A percentile compares a stretch with the other conserved stretches of the same genome.
Evolutionary conservation across 2,329 filamentous ascomycete genomes (phyloP).

Genomic region (Fusarium solani-melongenae): DNA sequence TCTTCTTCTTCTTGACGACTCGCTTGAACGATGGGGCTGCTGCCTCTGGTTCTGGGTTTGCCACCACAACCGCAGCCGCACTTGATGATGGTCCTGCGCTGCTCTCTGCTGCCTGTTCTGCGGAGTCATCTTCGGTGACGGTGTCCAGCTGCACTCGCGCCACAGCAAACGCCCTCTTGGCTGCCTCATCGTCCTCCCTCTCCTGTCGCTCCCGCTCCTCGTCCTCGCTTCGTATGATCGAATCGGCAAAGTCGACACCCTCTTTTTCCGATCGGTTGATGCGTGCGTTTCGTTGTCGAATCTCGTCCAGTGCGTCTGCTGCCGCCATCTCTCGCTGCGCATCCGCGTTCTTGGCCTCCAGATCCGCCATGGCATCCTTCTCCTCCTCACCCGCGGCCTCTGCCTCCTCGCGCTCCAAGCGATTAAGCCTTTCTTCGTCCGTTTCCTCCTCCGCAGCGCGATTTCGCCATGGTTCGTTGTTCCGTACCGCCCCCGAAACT

Average conservation of each 20-base stretch:
- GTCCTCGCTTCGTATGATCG: slow-evolving; percentile 65
- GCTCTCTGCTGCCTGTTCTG: slow-evolving; percentile 34
- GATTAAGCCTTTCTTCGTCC: slow-evolving; percentile 86
- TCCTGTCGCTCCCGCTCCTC: slow-evolving; percentile 75
- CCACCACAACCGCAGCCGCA: slow-evolving; percentile 28
- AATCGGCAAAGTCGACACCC: slow-evolving; percentile 69
- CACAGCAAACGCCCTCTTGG: slow-evolving; percentile 79
- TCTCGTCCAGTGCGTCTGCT: slow-evolving; percentile 95
- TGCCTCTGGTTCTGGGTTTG: slow-evolving; percentile 36
- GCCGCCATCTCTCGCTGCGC: slow-evolving; percentile 96
- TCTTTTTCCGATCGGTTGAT: slow-evolving; percentile 81
- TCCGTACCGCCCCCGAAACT: slow-evolving; percentile 86
- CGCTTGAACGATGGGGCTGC: slow-evolving; percentile 78
- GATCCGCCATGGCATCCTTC: slow-evolving; percentile 91
- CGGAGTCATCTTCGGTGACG: slow-evolving; percentile 60
- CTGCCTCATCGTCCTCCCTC: slow-evolving; percentile 84
- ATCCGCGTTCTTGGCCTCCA: slow-evolving; percentile 93
- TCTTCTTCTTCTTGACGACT: slow-evolving; percentile 87
- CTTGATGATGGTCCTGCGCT: slow-evolving; percentile 33
- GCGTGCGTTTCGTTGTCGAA: slow-evolving; percentile 88
- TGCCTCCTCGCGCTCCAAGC: slow-evolving; percentile 80
- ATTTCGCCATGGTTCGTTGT: slow-evolving; percentile 90
- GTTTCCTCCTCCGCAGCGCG: slow-evolving; percentile 76
- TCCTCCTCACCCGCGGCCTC: slow-evolving; percentile 74
- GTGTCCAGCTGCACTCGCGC: slow-evolving; percentile 65